Percentiles rank a stretch among this genome's conserved stretches.
phyloP scores from a whole-genome alignment of 345 rosid species.

The Gynandropsis gynandra region DNA sequence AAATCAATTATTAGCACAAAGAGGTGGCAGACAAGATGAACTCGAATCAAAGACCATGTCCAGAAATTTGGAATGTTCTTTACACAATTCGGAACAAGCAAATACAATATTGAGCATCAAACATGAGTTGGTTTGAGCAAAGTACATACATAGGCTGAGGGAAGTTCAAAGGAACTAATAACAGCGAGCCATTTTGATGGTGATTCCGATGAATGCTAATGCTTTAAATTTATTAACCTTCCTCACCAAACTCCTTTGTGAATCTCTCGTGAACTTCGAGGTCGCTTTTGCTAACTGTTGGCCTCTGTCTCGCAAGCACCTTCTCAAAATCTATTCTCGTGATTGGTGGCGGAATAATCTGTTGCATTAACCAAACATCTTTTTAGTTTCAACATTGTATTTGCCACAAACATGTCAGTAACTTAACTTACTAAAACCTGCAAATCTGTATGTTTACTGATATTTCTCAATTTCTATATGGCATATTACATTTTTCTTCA shows the following conservation, averaged over 20 bases:
- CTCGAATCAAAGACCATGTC: no score
- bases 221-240: constrained; percentile 43
- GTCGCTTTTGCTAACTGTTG: constrained; percentile 88
- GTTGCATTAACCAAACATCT: constrained; percentile 14
- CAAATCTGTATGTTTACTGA: no score
- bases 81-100: constrained; percentile 6
- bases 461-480: no score
- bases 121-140: constrained; percentile 21
- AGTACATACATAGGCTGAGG: constrained; percentile 17
- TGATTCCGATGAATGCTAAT: background rate
- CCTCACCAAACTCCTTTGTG: constrained; percentile 97
- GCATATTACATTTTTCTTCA: background rate
- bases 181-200: constrained; percentile 9
- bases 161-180: constrained; percentile 8
- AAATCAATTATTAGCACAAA: no score
- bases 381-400: background rate
- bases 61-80: background rate
- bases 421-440: no score
- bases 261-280: constrained; percentile 91
- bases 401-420: background rate
- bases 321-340: constrained; percentile 76
- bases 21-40: no score
- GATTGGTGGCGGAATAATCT: constrained; percentile 93
- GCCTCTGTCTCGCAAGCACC: constrained; percentile 89
- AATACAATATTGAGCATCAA: constrained; percentile 6